phyloP scores from a whole-genome alignment of 1,284 basidiomycete genomes.

The Ustilago vetiveriae region DNA sequence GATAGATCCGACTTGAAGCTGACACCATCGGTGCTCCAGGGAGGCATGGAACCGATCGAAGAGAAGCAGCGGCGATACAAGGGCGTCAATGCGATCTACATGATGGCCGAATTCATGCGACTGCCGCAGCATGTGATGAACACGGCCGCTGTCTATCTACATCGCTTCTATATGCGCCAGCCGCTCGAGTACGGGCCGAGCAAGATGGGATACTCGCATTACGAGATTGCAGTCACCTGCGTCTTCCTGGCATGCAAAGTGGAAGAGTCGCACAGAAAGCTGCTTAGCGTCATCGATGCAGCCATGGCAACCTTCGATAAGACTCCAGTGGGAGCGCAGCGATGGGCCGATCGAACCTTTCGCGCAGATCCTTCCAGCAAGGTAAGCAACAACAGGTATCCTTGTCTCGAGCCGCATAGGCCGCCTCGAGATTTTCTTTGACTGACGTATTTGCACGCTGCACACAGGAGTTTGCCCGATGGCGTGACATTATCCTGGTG shows the following conservation, averaged over 20 bases:
- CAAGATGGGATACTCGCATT: constrained; percentile 70
- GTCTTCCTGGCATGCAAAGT: constrained; percentile 92
- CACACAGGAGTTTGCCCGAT: constrained; percentile 69
- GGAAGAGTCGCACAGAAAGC: constrained; percentile 84
- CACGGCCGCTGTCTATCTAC: constrained; percentile 83
- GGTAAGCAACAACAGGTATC: too few relatives aligned
- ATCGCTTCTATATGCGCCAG: constrained; percentile 92
- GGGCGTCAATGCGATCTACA: constrained; percentile 56
- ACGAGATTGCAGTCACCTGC: constrained; percentile 84
- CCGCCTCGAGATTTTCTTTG: too few relatives aligned
- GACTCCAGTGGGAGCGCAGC: constrained; percentile 69
- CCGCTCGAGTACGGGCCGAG: constrained; percentile 72
- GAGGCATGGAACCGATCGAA: constrained; percentile 30
- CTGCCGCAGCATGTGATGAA: constrained; percentile 60
- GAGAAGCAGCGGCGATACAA: constrained; percentile 58
- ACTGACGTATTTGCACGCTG: too few relatives aligned
- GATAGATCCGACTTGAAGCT: constrained; percentile 35
- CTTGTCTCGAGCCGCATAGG: too few relatives aligned
- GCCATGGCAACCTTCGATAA: constrained; percentile 75
- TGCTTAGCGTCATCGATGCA: constrained; percentile 82
- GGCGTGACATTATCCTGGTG: constrained; percentile 76
- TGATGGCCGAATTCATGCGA: constrained; percentile 60
- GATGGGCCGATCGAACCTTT: constrained; percentile 54
- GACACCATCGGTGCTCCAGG: constrained; percentile 48
- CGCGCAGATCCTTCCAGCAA: constrained; percentile 43